Evolutionary conservation across 2,329 filamentous ascomycete genomes (phyloP), one percentile per base, ranked within the genome.

Genomic region (Emmonsia crescens): DNA sequence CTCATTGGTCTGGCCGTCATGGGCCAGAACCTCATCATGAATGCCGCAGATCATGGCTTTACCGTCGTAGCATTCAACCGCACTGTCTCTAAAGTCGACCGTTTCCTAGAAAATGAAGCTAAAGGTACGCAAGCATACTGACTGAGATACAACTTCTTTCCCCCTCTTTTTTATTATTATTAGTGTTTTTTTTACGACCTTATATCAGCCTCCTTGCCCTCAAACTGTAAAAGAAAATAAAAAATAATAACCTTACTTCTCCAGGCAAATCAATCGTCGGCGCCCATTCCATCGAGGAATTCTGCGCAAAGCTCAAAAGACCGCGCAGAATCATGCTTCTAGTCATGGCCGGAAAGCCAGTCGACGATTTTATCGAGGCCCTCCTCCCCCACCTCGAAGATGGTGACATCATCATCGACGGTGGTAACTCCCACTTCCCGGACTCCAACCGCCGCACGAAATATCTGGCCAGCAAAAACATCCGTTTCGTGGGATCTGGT

Each of bases 381-480:
- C 88, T 99, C 68, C 83, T 97, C 65, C 91, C 88, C 68, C 85
- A 89, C 75, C 82, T 93, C 67, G 87, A 91, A 76, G 76, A 84
- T 73, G 92, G 91, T 69, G 94, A 99, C 77, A 96, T 99, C 85
- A 95, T 99, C 83, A 97, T 99, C 73, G 94, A 99, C 75, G 94
- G 94, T 77, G 94, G 91, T 73, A 97, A 99, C 88, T 97, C 93
- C 68, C 94, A 97, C 83, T 99, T 89, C 86, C 94, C 94, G 75
- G 94, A 97, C 82, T 93, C 90, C 81, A 97, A 96, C 87, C 91
- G 94, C 80, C 90, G 94, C 75, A 92, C 91, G 78, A 82, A 89
- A 79, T 96, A 96, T 83, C 86, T 97, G 66, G 79, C 81, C 58
- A 71, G 76, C 73, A 97, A 97, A 87, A 89, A 90, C 72, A 89